Base-by-base conservation (phyloP, 345 rosid genomes). In the Sisymbrium altissimum region DNA sequence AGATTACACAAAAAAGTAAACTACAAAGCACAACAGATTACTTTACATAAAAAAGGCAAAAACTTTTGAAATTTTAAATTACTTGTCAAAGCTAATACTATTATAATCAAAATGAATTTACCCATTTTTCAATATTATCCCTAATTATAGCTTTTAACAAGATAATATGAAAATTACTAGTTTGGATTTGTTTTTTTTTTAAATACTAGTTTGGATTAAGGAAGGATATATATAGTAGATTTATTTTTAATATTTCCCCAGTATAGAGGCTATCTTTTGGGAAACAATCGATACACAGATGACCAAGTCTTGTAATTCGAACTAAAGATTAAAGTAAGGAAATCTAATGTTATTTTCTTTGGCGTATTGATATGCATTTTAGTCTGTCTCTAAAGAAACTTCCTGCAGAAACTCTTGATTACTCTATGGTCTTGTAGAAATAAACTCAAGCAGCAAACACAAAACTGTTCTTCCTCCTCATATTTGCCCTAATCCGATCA, bases 331-430 rank as follows among this genome's bases (percentile, higher is more conserved):
- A 29, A 12, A 33, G 3, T 23, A 23, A 53, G 9, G 45, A 38
- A 44, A 39, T 66, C 68, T 58, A 49, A 23, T 19, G 73, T 58
- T 59, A 58, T 58, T 29, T 66, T 74, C 61, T 36, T 73, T 66
- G 62, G 38, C 41, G 56, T 45, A 45, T 25, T 46, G 50, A 30
- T 59, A 66, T 27, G 7, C 6, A 50, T 60, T 18, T 18, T 49
- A 7, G 4, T 39, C 15, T 11, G 32, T 59, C 59, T 53, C 21
- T 55, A 35, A 21, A 64, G 44, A 45, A 66, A 57, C 65, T 35
- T 53, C 36, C 77, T 15, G 56, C 38, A 32, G 10, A 45, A 54
- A 63, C 17, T n/a, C 39, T 46, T 46, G 13, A 57, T 14, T 17
- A 38, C 36, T 74, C 48, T 17, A 38, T 17, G 13, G 25, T 23